Conservation (phyloP, 2,329 filamentous ascomycete genomes). For the Fonsecaea nubica region DNA sequence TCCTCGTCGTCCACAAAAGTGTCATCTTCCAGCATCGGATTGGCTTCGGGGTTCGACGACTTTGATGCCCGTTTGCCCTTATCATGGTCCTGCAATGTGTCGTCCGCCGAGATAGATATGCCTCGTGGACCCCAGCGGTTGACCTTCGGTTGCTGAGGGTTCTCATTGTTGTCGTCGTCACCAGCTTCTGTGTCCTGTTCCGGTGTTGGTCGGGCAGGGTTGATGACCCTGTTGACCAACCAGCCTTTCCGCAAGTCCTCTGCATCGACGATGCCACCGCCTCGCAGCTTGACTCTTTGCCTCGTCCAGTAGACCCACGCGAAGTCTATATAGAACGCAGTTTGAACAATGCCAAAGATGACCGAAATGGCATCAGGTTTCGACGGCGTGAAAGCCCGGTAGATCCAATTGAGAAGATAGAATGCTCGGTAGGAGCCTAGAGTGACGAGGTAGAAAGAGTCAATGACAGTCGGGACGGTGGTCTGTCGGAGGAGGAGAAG, state of each 20-base stretch:
- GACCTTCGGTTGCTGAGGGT: conserved; percentile 29
- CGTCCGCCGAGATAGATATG: conserved; percentile 66
- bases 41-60: conserved; percentile 22
- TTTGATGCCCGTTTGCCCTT: conserved; percentile 22
- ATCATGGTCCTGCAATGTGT: conserved; percentile 49
- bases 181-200: conserved; percentile 41
- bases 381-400: conserved; percentile 60
- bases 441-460: conserved; percentile 91
- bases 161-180: conserved; percentile 28
- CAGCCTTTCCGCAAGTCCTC: conserved; percentile 87
- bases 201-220: conserved; percentile 26
- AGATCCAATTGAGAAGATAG: conserved; percentile 92
- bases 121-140: conserved; percentile 65
- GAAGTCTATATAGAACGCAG: conserved; percentile 88
- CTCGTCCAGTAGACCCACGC: conserved; percentile 96
- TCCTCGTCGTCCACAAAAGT: conserved; percentile 39
- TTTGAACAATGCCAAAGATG: conserved; percentile 88
- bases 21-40: conserved; percentile 39
- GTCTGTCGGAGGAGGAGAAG: conserved; percentile 90
- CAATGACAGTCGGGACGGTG: conserved; percentile 93
- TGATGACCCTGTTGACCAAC: conserved; percentile 77
- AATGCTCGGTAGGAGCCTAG: conserved; percentile 86
- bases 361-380: conserved; percentile 70
- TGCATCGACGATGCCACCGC: conserved; percentile 84
- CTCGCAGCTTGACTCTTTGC: conserved; percentile 90